Base-by-base conservation (phyloP, 768 basidiomycete genomes). In the Gyrodon lividus region DNA sequence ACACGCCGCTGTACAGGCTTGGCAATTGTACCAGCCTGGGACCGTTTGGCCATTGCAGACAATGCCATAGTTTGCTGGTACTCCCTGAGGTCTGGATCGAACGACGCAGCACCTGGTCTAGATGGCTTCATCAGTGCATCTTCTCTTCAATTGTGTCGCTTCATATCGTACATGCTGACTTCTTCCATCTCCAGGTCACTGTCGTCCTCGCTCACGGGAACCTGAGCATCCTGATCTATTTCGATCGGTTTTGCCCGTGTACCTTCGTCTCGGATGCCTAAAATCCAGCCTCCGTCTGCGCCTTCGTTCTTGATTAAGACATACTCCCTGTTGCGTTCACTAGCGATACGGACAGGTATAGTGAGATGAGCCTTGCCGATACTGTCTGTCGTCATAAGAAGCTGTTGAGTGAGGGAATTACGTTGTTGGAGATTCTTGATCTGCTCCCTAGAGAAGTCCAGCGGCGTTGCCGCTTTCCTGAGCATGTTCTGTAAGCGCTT, bases 381-480 rank as follows among this genome's bases (percentile, higher is more conserved):
- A 46, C 79, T 89, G 65, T 98, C 94, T 2, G 94, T 97, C 14
- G 97, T 96, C 43, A 79, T 82, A 42, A 98, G 74, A 30, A 99
- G 80, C 62, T 96, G 92, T 60, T 98, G 97, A 2, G 97, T 98
- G 56, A 98, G 75, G 3, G 83, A 66, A 65, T 99, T 99, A 33
- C 97, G 78, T 68, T 97, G 87, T 56, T 84, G 80, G 9, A 99
- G 77, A 60, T 92, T 89, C 69, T 84, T 80, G 67, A 99, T 98
- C 67, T 99, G 97, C 57, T 96, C 88, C 61, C 88, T 93, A 1
- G 94, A 98, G 67, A 99, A 99, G 67, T 98, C 97, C 48, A 98
- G 74, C 0, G 97, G 86, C 0, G 94, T 96, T 2, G 74, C 75
- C 0, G 93, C 80, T 39, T 77, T 80, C 48, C 75, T 77, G 17